Conservation (phyloP, 768 basidiomycete species). For the Boletellus ananas region DNA sequence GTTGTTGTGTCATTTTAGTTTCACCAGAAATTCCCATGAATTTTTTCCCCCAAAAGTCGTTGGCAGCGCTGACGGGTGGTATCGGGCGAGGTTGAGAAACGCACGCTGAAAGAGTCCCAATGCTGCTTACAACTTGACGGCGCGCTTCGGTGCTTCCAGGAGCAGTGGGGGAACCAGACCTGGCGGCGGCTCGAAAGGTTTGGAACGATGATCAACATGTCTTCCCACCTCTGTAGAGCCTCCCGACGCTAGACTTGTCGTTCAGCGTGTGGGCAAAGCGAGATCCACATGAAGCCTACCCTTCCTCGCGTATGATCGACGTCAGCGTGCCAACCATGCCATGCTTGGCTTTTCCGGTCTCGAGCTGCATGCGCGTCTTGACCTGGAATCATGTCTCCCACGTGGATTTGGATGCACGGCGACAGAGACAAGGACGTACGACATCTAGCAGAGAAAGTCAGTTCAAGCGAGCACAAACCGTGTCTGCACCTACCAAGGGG, state of each 20-base stretch:
- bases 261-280: background rate
- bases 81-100: constrained; percentile 4
- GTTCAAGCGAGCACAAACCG: background rate
- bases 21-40: constrained; percentile 61
- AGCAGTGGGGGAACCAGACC: constrained; percentile 93
- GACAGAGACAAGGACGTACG: constrained; percentile 44
- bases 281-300: constrained; percentile 47
- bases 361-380: constrained; percentile 98
- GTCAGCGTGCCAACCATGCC: constrained; percentile 82
- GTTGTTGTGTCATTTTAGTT: constrained; percentile 78
- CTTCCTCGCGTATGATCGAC: constrained; percentile 85
- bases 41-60: constrained; percentile 95
- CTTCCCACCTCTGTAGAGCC: constrained; percentile 78
- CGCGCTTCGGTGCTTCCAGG: constrained; percentile 96
- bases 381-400: constrained; percentile 49
- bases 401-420: background rate
- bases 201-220: background rate
- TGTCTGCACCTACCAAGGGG: constrained; percentile 67
- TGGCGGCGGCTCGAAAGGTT: constrained; percentile 21
- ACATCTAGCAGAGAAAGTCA: constrained; percentile 60
- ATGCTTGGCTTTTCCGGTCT: constrained; percentile 69
- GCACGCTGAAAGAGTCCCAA: background rate
- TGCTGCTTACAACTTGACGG: constrained; percentile 79
- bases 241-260: constrained; percentile 50
- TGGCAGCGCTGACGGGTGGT: constrained; percentile 70